Evolutionary conservation across 495 filamentous ascomycete genomes (phyloP), one percentile per base, ranked within the genome.

Genomic region (Margaritispora aquatica): DNA sequence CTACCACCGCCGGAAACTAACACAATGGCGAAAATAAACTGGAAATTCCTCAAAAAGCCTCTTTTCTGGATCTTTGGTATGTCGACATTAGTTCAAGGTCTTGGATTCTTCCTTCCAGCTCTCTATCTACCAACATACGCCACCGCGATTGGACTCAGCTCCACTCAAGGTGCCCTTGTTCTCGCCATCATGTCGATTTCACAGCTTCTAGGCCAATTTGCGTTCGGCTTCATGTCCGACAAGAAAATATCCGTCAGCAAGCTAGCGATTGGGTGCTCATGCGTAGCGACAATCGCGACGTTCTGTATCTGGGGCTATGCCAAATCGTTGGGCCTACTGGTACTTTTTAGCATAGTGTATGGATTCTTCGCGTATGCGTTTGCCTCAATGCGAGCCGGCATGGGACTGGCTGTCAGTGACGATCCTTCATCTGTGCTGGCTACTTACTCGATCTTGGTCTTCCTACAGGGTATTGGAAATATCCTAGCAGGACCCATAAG

Each of bases 371-470:
- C 58, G 0, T 69, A 68, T 31, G 73, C 68, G 4, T 76, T 70
- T 51, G 64, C 51, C 1, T 61, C 69, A 0, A 58, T 71, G 52
- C 66, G 71, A 58, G 60, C 62, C 11, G 57, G 62, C 20, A 73
- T 74, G 66, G 67, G 65, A 0, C 62, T 49, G 1, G 68, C 66
- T 4, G 63, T 72, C 22, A 71, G 66, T 44, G 63, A 68, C 38
- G 69, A 70, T 23, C 68, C 65, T 29, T 70, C 66, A 21, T 64
- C 86, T 36, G 77, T 81, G 1, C 78, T 80, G 2, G 68, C 84
- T 54, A 72, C 87, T 0, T 83, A 50, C 41, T 63, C 64, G 15
- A 66, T 74, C 21, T 66, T 74, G 21, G 66, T 66, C 0, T 66
- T 73, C 19, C 58, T 67, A 10, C 68, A 71, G 56, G 73, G 73